These are phyloP conservation scores for Erythrobasidium yunnanense DNA, from an alignment of 768 basidiomycete genomes.

Conservation along the genomic window DNA sequence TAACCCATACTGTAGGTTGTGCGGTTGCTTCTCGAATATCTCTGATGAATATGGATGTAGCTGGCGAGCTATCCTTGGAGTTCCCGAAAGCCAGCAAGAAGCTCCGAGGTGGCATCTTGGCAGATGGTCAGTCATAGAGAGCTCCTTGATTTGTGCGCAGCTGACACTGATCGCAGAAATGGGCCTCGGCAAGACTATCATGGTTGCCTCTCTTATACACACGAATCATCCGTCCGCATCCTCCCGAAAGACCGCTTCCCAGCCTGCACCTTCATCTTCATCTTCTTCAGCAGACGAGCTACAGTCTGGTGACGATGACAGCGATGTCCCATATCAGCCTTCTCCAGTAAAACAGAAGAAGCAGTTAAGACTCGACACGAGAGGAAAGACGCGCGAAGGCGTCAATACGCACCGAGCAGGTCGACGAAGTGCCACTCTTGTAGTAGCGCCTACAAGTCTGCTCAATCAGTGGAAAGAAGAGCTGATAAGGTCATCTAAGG, in stretches of 20 bases:
- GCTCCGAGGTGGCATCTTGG: constrained; percentile 77
- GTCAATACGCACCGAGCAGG: neutral
- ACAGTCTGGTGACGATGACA: constrained; percentile 8
- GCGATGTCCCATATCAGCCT: neutral
- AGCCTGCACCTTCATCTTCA: neutral
- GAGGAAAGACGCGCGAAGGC: too few species aligned
- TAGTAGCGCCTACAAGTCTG: constrained; percentile 84
- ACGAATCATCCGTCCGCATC: constrained; percentile 27
- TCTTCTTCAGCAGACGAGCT: neutral
- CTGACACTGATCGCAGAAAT: constrained; percentile 43
- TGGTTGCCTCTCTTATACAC: constrained; percentile 62
- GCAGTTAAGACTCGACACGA: too few species aligned
- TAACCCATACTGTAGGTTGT: constrained; percentile 63
- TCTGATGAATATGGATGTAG: constrained; percentile 26
- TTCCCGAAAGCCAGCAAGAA: constrained; percentile 71
- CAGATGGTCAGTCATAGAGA: constrained; percentile 48
- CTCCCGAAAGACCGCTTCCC: neutral
- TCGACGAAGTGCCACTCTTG: constrained; percentile 54
- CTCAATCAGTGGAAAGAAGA: constrained; percentile 90
- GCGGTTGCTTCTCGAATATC: neutral
- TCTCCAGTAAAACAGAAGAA: neutral
- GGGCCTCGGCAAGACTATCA: constrained; percentile 95
- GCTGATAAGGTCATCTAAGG: constrained; percentile 64
- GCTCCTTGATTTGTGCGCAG: neutral
- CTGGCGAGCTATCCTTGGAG: constrained; percentile 65